Percentiles rank a stretch among this genome's conserved stretches.
These are phyloP conservation scores for Giardia muris DNA, from an alignment of 208 protist species.

Conservation along the genomic window DNA sequence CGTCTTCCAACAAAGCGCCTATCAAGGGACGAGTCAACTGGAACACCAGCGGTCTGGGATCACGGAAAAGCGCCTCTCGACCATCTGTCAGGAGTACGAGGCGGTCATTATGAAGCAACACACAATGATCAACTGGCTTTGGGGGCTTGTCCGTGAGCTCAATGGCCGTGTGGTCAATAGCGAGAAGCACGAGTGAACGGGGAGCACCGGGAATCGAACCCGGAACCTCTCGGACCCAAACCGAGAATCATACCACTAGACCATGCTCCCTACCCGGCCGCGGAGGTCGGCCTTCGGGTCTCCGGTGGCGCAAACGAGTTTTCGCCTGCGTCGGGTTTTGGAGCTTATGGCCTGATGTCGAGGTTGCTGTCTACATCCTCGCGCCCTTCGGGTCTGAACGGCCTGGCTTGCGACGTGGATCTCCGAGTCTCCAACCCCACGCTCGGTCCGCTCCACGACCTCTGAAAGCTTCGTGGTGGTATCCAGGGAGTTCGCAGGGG, in stretches of 20 bases:
- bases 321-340: not conserved
- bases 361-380: not conserved
- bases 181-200: not conserved
- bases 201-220: conserved; percentile 25
- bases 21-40: not conserved
- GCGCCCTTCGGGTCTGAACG: not conserved
- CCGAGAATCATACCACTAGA: conserved; percentile 31
- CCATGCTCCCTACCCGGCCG: not conserved
- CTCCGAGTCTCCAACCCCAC: not conserved
- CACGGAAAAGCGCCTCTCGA: not conserved
- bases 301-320: not conserved
- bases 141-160: not conserved
- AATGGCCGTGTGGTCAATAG: not conserved
- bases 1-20: not conserved
- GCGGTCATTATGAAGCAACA: not conserved
- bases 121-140: not conserved
- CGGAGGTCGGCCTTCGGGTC: not conserved
- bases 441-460: not conserved
- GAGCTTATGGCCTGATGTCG: not conserved
- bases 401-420: not conserved
- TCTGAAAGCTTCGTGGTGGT: too few relatives aligned
- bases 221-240: conserved; percentile 29
- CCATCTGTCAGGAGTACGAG: not conserved
- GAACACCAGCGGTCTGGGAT: not conserved
- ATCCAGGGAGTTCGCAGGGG: too few relatives aligned